A percentile compares a stretch with the other conserved stretches of the same genome.
Evolutionary conservation across 441 rosid species (phyloP).

Genomic region (Theobroma grandiflorum): DNA sequence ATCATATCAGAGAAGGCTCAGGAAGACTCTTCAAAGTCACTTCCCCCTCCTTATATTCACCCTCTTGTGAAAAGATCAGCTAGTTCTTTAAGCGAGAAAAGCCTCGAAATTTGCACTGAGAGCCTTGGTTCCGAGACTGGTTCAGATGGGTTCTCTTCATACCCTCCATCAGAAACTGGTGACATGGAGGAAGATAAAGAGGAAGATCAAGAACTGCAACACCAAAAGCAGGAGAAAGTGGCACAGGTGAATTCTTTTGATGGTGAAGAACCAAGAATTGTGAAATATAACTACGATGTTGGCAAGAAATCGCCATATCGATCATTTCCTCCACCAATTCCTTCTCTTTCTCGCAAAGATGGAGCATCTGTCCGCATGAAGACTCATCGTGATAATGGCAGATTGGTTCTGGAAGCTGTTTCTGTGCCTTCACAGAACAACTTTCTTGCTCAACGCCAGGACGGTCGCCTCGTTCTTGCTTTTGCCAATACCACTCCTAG

Average conservation of each 20-base stretch:
- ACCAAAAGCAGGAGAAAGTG: conserved; percentile 19
- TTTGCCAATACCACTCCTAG: conserved; percentile 34
- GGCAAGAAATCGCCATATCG: conserved; percentile 41
- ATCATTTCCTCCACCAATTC: conserved; percentile 82
- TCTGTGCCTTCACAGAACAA: conserved; percentile 71
- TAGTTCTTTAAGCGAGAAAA: conserved; percentile 70
- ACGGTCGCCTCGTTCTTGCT: conserved; percentile 89
- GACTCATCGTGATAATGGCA: conserved; percentile 79
- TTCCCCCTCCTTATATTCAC: conserved; percentile 74
- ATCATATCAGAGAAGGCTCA: conserved; percentile 55
- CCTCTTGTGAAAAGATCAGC: conserved; percentile 65
- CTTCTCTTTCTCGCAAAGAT: conserved; percentile 55
- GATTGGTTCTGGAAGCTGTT: conserved; percentile 88
- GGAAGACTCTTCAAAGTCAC: conserved; percentile 36
- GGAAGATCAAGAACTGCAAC: conserved; percentile 19
- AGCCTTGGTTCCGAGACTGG: conserved; percentile 99
- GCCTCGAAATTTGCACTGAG: conserved; percentile 90
- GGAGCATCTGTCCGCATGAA: conserved; percentile 68
- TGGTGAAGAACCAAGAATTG: conserved; percentile 29
- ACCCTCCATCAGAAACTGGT: conserved; percentile 63
- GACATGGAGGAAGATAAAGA: conserved; percentile 53
- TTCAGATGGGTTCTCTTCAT: conserved; percentile 75
- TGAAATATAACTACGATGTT: conserved; percentile 31
- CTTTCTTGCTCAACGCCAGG: conserved; percentile 72
- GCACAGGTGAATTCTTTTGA: conserved; percentile 25